A percentile compares a stretch with the other conserved stretches of the same genome.
phyloP scores from a whole-genome alignment of 2,329 filamentous ascomycete species.

The Parastagonospora nodorum region DNA sequence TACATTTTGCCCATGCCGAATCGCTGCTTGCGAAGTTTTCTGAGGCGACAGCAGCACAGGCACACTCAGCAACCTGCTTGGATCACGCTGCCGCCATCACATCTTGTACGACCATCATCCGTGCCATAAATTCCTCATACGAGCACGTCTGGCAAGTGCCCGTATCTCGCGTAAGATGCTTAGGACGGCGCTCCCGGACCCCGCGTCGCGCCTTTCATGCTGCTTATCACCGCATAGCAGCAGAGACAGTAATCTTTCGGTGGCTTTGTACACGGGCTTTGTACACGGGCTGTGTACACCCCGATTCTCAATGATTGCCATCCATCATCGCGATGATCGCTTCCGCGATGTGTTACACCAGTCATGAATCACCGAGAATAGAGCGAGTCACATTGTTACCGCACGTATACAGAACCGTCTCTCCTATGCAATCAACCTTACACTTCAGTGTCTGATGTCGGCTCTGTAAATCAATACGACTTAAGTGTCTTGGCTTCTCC shows the following conservation, averaged over 20 bases:
- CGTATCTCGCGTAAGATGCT: conserved; percentile 6
- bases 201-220: conserved; percentile 12
- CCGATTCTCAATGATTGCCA: not conserved
- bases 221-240: conserved; percentile 28
- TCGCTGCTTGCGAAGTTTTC: not conserved
- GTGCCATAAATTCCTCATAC: conserved; percentile 12
- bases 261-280: conserved; percentile 1
- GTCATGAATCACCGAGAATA: too few relatives aligned
- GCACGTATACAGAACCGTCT: too few relatives aligned
- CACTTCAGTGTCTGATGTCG: too few relatives aligned
- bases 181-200: conserved; percentile 8
- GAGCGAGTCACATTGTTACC: too few relatives aligned
- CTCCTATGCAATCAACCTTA: too few relatives aligned
- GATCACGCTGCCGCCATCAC: conserved; percentile 23
- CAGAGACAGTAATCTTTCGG: not conserved
- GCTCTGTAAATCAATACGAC: too few relatives aligned
- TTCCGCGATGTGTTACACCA: too few relatives aligned
- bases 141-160: conserved; percentile 1
- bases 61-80: conserved; percentile 18
- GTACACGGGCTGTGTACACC: conserved; percentile 6
- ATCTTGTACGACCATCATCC: conserved; percentile 10
- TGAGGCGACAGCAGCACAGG: conserved; percentile 6
- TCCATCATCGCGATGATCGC: too few relatives aligned
- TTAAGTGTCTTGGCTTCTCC: too few relatives aligned
- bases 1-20: not conserved